Conservation (phyloP, 169 alveolate species). For the Cryptosporidium sp. region DNA sequence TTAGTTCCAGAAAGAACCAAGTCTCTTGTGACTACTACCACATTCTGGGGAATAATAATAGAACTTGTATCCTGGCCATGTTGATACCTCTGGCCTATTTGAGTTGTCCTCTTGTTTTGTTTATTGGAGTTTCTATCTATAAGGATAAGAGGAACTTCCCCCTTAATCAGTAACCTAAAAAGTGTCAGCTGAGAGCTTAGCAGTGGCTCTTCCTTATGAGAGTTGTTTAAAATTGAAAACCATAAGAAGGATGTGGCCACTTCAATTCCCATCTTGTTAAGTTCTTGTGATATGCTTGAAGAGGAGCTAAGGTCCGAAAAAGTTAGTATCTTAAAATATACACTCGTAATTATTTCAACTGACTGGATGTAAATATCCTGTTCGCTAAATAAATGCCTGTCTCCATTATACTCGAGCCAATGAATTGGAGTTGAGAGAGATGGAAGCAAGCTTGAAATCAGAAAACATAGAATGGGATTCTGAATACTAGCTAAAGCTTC, state of each 20-base stretch:
- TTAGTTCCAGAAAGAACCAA: conserved; percentile 69
- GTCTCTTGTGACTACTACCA: conserved; percentile 12
- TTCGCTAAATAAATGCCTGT: not conserved
- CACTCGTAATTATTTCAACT: conserved; percentile 2
- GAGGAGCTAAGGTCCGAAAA: not conserved
- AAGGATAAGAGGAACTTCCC: conserved; percentile 22
- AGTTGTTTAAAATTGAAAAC: conserved; percentile 34
- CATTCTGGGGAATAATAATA: not conserved
- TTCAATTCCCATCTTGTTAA: conserved; percentile 30
- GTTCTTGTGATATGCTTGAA: conserved; percentile 4
- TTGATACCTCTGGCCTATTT: not conserved
- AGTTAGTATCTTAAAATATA: conserved; percentile 5
- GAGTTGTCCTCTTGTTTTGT: not conserved
- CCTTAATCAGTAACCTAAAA: conserved; percentile 14
- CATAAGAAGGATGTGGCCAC: conserved; percentile 34
- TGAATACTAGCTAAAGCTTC: conserved; percentile 23
- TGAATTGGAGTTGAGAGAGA: conserved; percentile 60
- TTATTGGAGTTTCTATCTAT: not conserved
- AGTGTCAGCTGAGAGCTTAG: conserved; percentile 28
- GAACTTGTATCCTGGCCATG: conserved; percentile 5
- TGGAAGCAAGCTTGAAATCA: conserved; percentile 13
- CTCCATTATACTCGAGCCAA: conserved; percentile 27
- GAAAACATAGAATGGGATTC: conserved; percentile 30
- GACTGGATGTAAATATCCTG: not conserved
- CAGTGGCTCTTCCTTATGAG: not conserved